Conservation (phyloP, 768 basidiomycete species). For the Hortiboletus flavorubellus region DNA sequence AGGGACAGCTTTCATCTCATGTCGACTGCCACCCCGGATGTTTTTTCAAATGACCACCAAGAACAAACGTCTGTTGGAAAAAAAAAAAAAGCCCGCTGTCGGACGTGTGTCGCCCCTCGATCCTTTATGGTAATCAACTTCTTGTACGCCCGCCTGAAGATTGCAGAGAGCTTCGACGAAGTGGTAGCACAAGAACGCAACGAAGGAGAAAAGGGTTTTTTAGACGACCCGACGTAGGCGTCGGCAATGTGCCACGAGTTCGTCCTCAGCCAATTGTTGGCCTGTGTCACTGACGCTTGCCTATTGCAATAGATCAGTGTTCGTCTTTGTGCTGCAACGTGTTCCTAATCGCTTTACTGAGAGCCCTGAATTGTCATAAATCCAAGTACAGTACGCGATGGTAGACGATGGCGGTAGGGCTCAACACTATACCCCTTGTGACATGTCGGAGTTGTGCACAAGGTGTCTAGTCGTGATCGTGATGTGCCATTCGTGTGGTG, state of each 20-base stretch:
- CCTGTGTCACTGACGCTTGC: background rate
- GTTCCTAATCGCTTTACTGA: background rate
- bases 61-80: background rate
- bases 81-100: background rate
- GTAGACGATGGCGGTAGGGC: too few species aligned
- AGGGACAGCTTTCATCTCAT: conserved; percentile 15
- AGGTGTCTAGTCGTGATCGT: background rate
- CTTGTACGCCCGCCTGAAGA: background rate
- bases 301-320: background rate
- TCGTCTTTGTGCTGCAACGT: background rate
- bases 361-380: too few species aligned
- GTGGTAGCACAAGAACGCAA: too few species aligned
- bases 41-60: background rate
- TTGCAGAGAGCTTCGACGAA: background rate
- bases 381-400: background rate
- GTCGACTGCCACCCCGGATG: conserved; percentile 5
- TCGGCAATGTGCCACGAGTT: background rate
- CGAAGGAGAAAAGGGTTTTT: background rate
- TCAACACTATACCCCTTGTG: background rate
- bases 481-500: background rate
- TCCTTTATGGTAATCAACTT: background rate
- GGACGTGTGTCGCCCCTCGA: background rate
- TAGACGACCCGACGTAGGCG: too few species aligned
- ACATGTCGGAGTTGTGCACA: background rate
- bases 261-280: background rate